phyloP scores from a whole-genome alignment of 768 basidiomycete genomes.

The Pleurotus sapidus region DNA sequence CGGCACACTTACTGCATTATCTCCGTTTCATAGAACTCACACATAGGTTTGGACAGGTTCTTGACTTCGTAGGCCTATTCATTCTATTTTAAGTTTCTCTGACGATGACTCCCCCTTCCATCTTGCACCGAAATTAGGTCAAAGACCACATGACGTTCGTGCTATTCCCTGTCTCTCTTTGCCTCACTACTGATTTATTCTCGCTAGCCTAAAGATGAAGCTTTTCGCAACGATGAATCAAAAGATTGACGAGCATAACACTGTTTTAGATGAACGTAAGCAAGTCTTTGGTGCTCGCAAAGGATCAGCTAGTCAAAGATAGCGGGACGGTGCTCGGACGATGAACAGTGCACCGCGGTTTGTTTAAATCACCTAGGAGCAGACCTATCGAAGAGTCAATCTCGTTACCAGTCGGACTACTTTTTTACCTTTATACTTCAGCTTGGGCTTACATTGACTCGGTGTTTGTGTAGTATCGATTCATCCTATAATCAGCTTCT shows the following conservation, averaged over 20 bases:
- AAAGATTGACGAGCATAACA: slow-evolving; percentile 37
- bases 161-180: not conserved
- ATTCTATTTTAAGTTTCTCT: not conserved
- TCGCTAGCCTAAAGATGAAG: slow-evolving; percentile 40
- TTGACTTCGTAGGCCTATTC: slow-evolving; percentile 42
- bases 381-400: no score
- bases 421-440: no score
- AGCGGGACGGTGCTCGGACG: slow-evolving; percentile 1
- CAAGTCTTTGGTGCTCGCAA: slow-evolving; percentile 31
- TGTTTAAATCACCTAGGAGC: no score
- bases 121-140: slow-evolving; percentile 23
- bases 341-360: not conserved
- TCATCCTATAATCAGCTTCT: no score
- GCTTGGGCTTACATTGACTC: no score
- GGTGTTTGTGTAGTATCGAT: no score
- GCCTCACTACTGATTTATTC: not conserved
- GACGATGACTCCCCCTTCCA: not conserved
- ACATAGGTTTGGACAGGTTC: slow-evolving; percentile 36
- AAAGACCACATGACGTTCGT: slow-evolving; percentile 51
- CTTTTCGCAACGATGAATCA: slow-evolving; percentile 42
- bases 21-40: slow-evolving; percentile 34
- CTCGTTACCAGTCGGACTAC: no score
- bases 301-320: slow-evolving; percentile 29
- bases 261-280: slow-evolving; percentile 39
- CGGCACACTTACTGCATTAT: not conserved